phyloP scores from a whole-genome alignment of 2,329 filamentous ascomycete genomes.

The Capronia americana region DNA sequence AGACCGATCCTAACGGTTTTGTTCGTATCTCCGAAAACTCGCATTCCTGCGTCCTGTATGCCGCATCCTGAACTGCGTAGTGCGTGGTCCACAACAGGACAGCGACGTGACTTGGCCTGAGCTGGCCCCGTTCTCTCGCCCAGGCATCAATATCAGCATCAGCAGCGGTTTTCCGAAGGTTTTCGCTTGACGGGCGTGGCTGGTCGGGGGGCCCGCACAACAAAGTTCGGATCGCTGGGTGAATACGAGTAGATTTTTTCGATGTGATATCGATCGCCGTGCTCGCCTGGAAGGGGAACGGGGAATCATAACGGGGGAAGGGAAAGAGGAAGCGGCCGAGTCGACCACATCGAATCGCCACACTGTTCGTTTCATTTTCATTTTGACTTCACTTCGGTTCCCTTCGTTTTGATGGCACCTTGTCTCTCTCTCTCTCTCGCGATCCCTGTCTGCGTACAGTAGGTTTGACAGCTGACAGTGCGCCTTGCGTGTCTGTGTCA shows the following conservation, averaged over 20 bases:
- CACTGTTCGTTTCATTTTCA: background rate
- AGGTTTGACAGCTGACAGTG: background rate
- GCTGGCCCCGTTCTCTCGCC: background rate
- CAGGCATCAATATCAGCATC: no score
- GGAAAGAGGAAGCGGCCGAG: background rate
- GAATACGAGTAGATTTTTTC: background rate
- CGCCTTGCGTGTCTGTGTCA: background rate
- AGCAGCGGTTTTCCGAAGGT: background rate
- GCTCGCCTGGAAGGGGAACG: background rate
- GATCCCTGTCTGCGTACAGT: background rate
- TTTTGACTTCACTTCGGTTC: background rate
- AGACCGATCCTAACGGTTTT: background rate
- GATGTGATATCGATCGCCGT: background rate
- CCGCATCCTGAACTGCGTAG: background rate
- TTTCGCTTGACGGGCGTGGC: background rate
- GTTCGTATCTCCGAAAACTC: background rate
- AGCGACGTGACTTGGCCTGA: background rate
- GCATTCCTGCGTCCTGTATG: background rate
- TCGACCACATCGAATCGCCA: background rate
- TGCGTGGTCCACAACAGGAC: background rate
- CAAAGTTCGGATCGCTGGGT: background rate
- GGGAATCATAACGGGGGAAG: background rate
- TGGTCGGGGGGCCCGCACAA: background rate
- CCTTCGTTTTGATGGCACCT: background rate
- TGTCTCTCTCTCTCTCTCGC: background rate